Conservation (phyloP, 306 rosid species). For the Corylus heterophylla region DNA sequence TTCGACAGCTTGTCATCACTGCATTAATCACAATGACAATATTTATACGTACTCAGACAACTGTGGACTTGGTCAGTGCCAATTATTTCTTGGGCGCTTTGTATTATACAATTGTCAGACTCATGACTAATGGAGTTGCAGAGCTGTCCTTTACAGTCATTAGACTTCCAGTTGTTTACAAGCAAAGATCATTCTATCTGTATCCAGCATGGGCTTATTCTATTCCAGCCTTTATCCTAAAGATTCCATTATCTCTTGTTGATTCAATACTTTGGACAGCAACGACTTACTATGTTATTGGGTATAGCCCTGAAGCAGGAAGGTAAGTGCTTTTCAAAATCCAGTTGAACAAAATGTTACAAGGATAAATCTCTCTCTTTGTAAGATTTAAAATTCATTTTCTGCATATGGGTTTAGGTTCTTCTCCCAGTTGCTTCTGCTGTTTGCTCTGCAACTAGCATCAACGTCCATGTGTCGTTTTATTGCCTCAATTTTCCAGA, state of each 20-base stretch:
- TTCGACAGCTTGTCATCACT: slow-evolving; percentile 58
- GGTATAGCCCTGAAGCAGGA: slow-evolving; percentile 59
- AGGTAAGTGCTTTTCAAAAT: slow-evolving; percentile 35
- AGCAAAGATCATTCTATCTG: slow-evolving; percentile 57
- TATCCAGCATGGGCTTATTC: slow-evolving; percentile 68
- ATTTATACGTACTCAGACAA: slow-evolving; percentile 58
- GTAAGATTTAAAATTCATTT: slow-evolving; percentile 22
- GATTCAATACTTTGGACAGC: slow-evolving; percentile 61
- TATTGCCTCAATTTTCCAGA: slow-evolving; percentile 53
- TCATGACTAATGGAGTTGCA: slow-evolving; percentile 74
- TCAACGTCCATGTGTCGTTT: slow-evolving; percentile 62
- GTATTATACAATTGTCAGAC: slow-evolving; percentile 64
- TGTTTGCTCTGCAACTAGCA: slow-evolving; percentile 48
- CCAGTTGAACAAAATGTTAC: slow-evolving; percentile 4
- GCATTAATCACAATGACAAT: slow-evolving; percentile 77
- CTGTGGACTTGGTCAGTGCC: slow-evolving; percentile 47
- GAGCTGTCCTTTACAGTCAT: slow-evolving; percentile 69
- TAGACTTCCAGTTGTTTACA: slow-evolving; percentile 61
- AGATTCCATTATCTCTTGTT: slow-evolving; percentile 59
- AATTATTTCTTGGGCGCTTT: slow-evolving; percentile 69
- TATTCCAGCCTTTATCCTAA: slow-evolving; percentile 52
- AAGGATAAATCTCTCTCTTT: neutral
- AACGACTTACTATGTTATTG: slow-evolving; percentile 58
- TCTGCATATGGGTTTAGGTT: slow-evolving; percentile 38
- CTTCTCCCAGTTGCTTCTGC: slow-evolving; percentile 52